A percentile compares a stretch with the other conserved stretches of the same genome.
Conservation (phyloP, 345 rosid species). For the Pugionium dolabratum region DNA sequence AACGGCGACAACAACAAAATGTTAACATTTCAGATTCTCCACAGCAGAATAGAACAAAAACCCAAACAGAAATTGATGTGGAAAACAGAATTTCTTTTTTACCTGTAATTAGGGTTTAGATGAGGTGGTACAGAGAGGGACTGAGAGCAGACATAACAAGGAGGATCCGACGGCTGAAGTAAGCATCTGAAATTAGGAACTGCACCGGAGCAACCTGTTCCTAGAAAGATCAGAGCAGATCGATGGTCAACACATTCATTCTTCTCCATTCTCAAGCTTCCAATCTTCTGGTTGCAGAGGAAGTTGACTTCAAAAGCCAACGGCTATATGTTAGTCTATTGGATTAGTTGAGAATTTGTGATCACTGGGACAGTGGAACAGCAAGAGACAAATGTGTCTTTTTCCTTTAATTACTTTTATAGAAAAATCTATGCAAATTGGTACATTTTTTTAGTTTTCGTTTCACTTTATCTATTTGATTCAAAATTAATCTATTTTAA, state of each 20-base stretch:
- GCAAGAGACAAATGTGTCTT: too few relatives aligned
- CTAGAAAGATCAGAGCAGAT: slow-evolving; percentile 84
- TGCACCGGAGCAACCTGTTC: slow-evolving; percentile 95
- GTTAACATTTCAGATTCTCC: not conserved
- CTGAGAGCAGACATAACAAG: slow-evolving; percentile 74
- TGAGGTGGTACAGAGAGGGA: slow-evolving; percentile 68
- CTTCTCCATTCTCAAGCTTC: slow-evolving; percentile 17
- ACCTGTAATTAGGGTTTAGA: slow-evolving; percentile 90
- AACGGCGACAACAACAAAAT: slow-evolving; percentile 1
- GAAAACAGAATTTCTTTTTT: not conserved
- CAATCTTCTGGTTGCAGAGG: slow-evolving; percentile 9
- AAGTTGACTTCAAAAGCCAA: slow-evolving; percentile 26
- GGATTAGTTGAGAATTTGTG: slow-evolving; percentile 17
- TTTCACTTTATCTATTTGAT: too few relatives aligned
- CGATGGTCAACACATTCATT: slow-evolving; percentile 31
- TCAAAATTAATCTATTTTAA: too few relatives aligned
- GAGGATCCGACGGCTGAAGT: slow-evolving; percentile 88
- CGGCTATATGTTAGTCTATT: slow-evolving; percentile 34
- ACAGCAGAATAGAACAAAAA: not conserved
- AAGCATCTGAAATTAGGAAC: slow-evolving; percentile 87
- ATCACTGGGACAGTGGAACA: too few relatives aligned
- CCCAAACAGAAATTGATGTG: not conserved
- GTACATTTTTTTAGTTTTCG: too few relatives aligned
- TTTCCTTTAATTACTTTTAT: too few relatives aligned
- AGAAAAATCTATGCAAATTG: too few relatives aligned